Base-by-base conservation (phyloP, 306 rosid species). In the Sophora flavescens region DNA sequence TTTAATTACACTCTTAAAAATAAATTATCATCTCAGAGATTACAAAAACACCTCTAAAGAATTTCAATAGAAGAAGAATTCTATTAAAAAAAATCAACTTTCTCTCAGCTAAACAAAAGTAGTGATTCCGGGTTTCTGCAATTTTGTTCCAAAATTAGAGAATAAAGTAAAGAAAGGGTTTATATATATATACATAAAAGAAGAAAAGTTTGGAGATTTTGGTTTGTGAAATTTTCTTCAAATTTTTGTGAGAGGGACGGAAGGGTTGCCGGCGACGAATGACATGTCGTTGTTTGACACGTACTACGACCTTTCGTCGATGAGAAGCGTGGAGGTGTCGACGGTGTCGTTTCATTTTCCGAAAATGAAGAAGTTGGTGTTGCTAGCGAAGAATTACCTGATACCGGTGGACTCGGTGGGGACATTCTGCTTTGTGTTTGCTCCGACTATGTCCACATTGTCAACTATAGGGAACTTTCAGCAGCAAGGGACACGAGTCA, bases 401-500 rank as follows among this genome's bases (percentile, higher is more conserved):
- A 87, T 91, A 66, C 97, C 97, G 84, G 78, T 93, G 15, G 98
- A 93, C 80, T 90, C 97, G 9, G 76, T 45, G 6, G 98, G 97
- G 16, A 93, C 96, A 9, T 93, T 87, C 48, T 93, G 98, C 51
- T 87, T 91, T 9, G 98, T 93, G 5, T 93, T 93, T 56, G 96
- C 97, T 5, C 91, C 97, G 8, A 93, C 93, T 0, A 3, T 79
- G 5, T 85, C 94, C 5, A 1, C 88, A 11, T 11, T 91, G 78
- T 88, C 96, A 4, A 93, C 91, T n/a, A 86, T 93, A 3, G 96
- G 98, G 18, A 91, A 91, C 62, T 87, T 92, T 10, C 97, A 93
- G 72, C 96, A 91, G 83, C 98, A 93, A 36, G 96, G 94, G 91
- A 90, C 93, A 87, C 98, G 97, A 87, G 97, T 93, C 84, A 63